phyloP scores from a whole-genome alignment of 2,329 filamentous ascomycete species.

The Uncinocarpus reesii region DNA sequence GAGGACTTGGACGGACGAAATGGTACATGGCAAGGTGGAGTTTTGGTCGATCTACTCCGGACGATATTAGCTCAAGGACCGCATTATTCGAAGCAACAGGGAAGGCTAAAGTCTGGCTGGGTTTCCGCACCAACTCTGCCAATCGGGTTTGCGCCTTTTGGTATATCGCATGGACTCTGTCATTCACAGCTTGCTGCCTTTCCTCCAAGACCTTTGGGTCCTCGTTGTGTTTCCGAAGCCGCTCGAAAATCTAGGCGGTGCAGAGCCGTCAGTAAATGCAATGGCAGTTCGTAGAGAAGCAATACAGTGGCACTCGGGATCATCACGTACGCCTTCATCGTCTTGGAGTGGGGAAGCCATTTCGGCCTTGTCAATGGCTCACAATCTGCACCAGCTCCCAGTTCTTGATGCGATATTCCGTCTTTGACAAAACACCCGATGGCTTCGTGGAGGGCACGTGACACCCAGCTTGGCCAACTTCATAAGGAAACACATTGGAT shows the following conservation, averaged over 20 bases:
- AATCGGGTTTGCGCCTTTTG: conserved; percentile 54
- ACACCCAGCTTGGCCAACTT: neutral
- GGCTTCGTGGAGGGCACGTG: neutral
- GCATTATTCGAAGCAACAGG: neutral
- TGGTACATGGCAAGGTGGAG: conserved; percentile 73
- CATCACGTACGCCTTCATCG: conserved; percentile 35
- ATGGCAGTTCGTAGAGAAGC: neutral
- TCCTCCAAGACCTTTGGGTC: conserved; percentile 51
- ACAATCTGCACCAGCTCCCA: neutral
- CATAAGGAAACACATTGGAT: no score
- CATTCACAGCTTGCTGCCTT: conserved; percentile 51
- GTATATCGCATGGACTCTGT: conserved; percentile 48
- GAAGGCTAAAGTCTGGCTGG: neutral
- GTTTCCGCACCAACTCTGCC: conserved; percentile 49
- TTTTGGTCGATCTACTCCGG: conserved; percentile 60
- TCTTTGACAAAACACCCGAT: neutral
- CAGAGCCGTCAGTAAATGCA: conserved; percentile 4
- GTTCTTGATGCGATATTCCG: neutral
- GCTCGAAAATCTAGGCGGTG: conserved; percentile 46
- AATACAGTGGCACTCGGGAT: neutral
- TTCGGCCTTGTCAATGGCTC: conserved; percentile 29
- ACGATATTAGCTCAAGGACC: neutral
- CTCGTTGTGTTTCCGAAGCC: conserved; percentile 44
- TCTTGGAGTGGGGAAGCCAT: conserved; percentile 37
- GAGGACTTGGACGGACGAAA: conserved; percentile 74